Evolutionary conservation across 305 asterid genomes (phyloP).

Genomic region (Fraxinus floribunda): DNA sequence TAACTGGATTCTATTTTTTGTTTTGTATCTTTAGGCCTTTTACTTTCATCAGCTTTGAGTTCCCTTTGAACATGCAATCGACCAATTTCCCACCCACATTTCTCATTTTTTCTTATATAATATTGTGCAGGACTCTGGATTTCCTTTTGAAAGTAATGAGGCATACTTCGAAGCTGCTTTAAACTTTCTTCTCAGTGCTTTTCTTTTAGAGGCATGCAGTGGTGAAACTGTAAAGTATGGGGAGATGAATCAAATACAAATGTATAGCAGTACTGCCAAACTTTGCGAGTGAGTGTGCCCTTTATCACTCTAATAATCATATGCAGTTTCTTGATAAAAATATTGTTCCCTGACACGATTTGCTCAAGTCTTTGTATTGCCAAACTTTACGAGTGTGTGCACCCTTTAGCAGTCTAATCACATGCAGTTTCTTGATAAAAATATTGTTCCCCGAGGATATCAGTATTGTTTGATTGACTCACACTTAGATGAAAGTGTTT

Average conservation of each 20-base stretch:
- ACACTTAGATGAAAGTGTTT: not conserved
- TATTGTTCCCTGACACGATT: too few species aligned
- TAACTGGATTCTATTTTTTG: not conserved
- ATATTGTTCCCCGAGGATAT: not conserved
- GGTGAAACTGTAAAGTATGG: conserved; percentile 47
- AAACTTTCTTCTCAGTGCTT: conserved; percentile 79
- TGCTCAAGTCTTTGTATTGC: too few species aligned
- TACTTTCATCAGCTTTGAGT: conserved; percentile 14
- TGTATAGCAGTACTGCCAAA: conserved; percentile 65
- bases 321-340: not conserved
- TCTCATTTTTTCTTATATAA: conserved; percentile 21
- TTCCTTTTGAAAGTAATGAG: conserved; percentile 66
- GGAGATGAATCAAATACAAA: conserved; percentile 62
- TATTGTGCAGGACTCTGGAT: conserved; percentile 67
- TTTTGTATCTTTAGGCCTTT: conserved; percentile 1
- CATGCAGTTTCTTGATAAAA: too few species aligned
- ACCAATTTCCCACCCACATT: not conserved
- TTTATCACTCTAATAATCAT: not conserved
- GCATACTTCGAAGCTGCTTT: conserved; percentile 76
- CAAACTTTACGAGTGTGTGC: too few species aligned
- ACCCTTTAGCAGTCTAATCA: too few species aligned
- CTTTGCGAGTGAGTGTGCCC: conserved; percentile 69
- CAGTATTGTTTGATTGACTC: not conserved
- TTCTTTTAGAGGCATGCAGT: conserved; percentile 62
- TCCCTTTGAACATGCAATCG: not conserved